These are phyloP conservation scores for Clonostachys chloroleuca DNA, from an alignment of 2,329 filamentous ascomycete genomes.

Conservation along the genomic window DNA sequence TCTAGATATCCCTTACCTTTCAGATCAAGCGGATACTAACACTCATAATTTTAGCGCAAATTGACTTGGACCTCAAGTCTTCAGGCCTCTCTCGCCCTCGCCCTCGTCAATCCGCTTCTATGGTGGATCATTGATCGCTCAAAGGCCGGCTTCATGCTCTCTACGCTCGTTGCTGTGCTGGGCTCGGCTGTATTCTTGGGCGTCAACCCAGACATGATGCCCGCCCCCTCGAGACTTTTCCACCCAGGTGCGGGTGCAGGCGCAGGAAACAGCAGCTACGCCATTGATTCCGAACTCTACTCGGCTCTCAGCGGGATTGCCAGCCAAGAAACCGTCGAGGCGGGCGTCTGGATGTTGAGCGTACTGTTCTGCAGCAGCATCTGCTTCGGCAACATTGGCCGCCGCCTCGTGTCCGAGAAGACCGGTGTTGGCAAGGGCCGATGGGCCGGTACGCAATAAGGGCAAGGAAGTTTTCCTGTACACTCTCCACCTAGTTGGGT, in stretches of 20 bases:
- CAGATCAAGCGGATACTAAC: neutral
- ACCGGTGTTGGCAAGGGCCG: slow-evolving; percentile 35
- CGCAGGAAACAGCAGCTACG: neutral
- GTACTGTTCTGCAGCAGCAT: slow-evolving; percentile 93
- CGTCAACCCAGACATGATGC: slow-evolving; percentile 74
- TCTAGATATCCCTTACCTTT: neutral
- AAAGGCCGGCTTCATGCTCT: slow-evolving; percentile 76
- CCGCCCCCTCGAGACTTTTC: slow-evolving; percentile 49
- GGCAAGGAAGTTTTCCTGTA: neutral
- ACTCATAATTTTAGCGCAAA: slow-evolving; percentile 57
- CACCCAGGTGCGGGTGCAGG: slow-evolving; percentile 6
- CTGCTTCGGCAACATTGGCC: slow-evolving; percentile 93
- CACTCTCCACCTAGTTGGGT: no score
- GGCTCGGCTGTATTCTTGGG: slow-evolving; percentile 73
- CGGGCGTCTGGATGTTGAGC: slow-evolving; percentile 85
- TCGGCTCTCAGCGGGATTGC: slow-evolving; percentile 27
- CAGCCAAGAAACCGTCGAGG: slow-evolving; percentile 61
- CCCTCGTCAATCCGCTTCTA: slow-evolving; percentile 84
- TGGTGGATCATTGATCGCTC: slow-evolving; percentile 97
- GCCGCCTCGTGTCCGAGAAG: slow-evolving; percentile 61
- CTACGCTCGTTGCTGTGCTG: slow-evolving; percentile 64
- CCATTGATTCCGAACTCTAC: neutral
- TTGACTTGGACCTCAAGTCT: slow-evolving; percentile 91
- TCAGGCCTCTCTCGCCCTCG: slow-evolving; percentile 86
- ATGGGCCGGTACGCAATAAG: slow-evolving; percentile 36